Evolutionary conservation across 2,329 filamentous ascomycete genomes (phyloP), one percentile per base, ranked within the genome.

Genomic region (Fusarium irregulare): DNA sequence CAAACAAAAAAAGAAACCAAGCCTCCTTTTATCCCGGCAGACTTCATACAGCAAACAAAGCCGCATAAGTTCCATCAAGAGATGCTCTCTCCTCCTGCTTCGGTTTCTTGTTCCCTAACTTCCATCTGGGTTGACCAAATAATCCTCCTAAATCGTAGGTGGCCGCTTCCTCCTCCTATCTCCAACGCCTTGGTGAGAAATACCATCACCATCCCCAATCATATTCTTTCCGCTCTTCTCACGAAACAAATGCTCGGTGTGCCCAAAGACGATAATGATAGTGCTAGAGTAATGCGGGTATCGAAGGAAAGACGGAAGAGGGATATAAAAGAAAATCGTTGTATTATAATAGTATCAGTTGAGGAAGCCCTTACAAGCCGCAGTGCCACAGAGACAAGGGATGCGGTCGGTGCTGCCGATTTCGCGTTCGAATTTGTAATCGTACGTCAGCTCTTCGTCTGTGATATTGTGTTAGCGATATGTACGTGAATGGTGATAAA

Each of bases 341-440:
- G 65, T 65, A 72, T 64, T 67, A 58, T 61, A 63, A 54, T 53
- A 66, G 66, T 53, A 64, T 88, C 86, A 99, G 83, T 99, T 99
- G 82, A 99, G 93, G 85, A 98, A 99, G 70, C 96, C 96, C 86
- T 99, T 99, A 85, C 96, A 99, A 49, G 93, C 94, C 30, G 94
- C 90, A 45, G 95, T 98, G 64, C 96, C 96, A 81, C 96, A 99
- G 53, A 99, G 90, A 84, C 96, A 99, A 53, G 96, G 96, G 75
- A 99, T 98, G 70, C 96, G 93, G 80, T 99, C 96, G 69, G 94
- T 89, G 74, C 93, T 97, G 76, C 94, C 94, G 77, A 97, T 93
- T 82, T 99, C 96, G 75, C 96, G 92, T 84, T 99, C 96, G 80
- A 99, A 99, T 82, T 99, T 99, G 88, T 99, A 99, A 84, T 99